A percentile compares a stretch with the other conserved stretches of the same genome.
Evolutionary conservation across 129 eudicot species (phyloP).

Genomic region (Helichrysum umbraculigerum): DNA sequence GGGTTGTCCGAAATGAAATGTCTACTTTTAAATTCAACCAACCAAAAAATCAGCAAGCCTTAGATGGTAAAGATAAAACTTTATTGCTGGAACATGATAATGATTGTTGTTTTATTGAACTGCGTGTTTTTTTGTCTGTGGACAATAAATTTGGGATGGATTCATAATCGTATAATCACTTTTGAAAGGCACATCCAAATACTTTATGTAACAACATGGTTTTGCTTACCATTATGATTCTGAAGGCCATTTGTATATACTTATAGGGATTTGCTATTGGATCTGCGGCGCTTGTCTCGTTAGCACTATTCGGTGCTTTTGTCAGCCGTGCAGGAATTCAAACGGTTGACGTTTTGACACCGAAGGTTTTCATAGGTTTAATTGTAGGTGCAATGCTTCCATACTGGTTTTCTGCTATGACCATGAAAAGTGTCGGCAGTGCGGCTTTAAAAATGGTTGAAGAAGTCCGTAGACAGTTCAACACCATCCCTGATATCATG

Average conservation of each 20-base stretch:
- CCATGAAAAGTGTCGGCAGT: conserved; percentile 95
- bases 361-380: conserved; percentile 82
- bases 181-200: not conserved
- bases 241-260: not conserved
- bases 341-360: conserved; percentile 77
- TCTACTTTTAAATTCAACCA: too few species aligned
- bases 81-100: too few species aligned
- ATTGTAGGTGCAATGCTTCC: conserved; percentile 95
- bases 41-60: too few species aligned
- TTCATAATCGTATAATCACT: too few species aligned
- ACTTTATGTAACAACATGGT: too few species aligned
- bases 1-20: too few species aligned
- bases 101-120: too few species aligned
- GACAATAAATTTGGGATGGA: too few species aligned
- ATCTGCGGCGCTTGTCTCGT: conserved; percentile 80
- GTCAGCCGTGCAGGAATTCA: conserved; percentile 76
- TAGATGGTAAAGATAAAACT: too few species aligned
- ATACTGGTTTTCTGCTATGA: conserved; percentile 96
- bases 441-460: conserved; percentile 95
- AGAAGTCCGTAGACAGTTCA: conserved; percentile 84
- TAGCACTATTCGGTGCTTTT: conserved; percentile 84
- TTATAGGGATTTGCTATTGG: conserved; percentile 86
- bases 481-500: conserved; percentile 86
- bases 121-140: too few species aligned
- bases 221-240: not conserved